A percentile compares a stretch with the other conserved stretches of the same genome.
phyloP scores from a whole-genome alignment of 192 early-diverging fungal species.

The Radiomyces spectabilis region DNA sequence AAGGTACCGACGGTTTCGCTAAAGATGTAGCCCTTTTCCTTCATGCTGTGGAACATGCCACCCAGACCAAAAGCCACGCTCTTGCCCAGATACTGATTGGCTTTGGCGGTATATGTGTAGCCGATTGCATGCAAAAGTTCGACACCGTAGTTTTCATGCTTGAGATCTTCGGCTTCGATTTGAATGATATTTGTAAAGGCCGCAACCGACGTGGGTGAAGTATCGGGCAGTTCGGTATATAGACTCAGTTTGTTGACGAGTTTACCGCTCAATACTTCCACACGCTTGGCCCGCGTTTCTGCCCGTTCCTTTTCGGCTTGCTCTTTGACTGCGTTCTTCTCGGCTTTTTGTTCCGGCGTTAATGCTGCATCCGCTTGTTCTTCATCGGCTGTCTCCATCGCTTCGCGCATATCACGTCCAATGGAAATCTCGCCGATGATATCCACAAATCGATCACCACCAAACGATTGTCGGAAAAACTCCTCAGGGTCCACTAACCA shows the following conservation, averaged over 20 bases:
- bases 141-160: constrained; percentile 85
- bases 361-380: constrained; percentile 31
- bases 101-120: constrained; percentile 83
- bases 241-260: constrained; percentile 70
- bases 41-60: constrained; percentile 59
- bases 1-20: constrained; percentile 87
- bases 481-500: constrained; percentile 79
- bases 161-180: constrained; percentile 82
- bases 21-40: constrained; percentile 90
- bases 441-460: constrained; percentile 94
- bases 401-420: constrained; percentile 85
- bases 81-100: constrained; percentile 71
- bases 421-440: constrained; percentile 98
- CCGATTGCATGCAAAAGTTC: constrained; percentile 93
- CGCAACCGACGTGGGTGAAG: constrained; percentile 22
- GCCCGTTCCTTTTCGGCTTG: constrained; percentile 53
- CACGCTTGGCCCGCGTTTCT: constrained; percentile 47
- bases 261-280: constrained; percentile 64
- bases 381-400: constrained; percentile 53
- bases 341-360: constrained; percentile 48
- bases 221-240: constrained; percentile 51
- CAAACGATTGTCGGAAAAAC: constrained; percentile 96
- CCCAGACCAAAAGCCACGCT: constrained; percentile 67
- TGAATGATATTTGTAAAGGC: constrained; percentile 63
- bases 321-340: constrained; percentile 50